Percentiles rank a stretch among this genome's conserved stretches.
These are phyloP conservation scores for Collybia sordida DNA, from an alignment of 768 basidiomycete species.

Conservation along the genomic window DNA sequence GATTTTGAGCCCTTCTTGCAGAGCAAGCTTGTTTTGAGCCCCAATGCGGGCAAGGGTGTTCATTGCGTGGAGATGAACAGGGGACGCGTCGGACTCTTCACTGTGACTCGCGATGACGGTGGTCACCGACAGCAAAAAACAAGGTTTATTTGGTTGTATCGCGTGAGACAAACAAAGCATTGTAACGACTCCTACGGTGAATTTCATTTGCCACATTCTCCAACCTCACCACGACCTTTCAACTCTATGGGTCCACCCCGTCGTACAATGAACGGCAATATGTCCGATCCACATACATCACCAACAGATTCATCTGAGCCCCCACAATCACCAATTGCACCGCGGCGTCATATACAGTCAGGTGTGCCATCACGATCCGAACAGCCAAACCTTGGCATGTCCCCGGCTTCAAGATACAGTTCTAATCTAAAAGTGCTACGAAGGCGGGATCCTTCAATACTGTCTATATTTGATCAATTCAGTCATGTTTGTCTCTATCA, in stretches of 20 bases:
- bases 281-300: constrained; percentile 13
- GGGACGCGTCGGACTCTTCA: not conserved
- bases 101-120: not conserved
- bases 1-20: constrained; percentile 22
- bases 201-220: not conserved
- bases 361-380: constrained; percentile 19
- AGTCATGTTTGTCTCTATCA: constrained; percentile 85
- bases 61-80: not conserved
- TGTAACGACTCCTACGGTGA: not conserved
- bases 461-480: constrained; percentile 83
- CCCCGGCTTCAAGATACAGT: constrained; percentile 63
- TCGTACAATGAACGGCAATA: constrained; percentile 18
- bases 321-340: constrained; percentile 15
- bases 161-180: constrained; percentile 7
- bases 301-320: constrained; percentile 9
- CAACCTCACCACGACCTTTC: constrained; percentile 3
- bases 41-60: constrained; percentile 5
- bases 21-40: constrained; percentile 10
- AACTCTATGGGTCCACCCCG: constrained; percentile 29
- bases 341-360: constrained; percentile 15
- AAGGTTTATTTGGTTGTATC: constrained; percentile 2
- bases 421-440: constrained; percentile 81
- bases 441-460: constrained; percentile 76
- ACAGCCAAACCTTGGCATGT: constrained; percentile 48
- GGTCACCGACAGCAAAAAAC: too few species aligned